Conservation (phyloP, 371 early-diverging fungal species). For the Apophysomyces trapeziformis region DNA sequence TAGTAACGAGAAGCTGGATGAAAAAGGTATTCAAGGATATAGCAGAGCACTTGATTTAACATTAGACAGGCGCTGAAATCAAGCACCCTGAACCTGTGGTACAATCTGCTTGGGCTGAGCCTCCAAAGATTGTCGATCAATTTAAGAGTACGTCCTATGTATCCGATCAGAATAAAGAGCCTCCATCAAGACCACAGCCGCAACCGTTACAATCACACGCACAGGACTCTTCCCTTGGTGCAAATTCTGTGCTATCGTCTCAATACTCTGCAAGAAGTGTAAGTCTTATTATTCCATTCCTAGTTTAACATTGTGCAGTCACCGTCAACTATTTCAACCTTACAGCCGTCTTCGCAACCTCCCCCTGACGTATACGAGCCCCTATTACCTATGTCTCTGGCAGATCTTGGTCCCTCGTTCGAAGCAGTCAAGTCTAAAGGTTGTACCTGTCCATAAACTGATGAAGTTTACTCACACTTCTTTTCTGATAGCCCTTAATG, state of each 20-base stretch:
- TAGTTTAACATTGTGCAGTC: background rate
- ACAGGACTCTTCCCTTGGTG: constrained; percentile 23
- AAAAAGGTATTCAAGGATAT: constrained; percentile 13
- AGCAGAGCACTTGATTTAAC: background rate
- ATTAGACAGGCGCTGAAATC: background rate
- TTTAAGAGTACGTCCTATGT: constrained; percentile 14
- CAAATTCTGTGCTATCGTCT: constrained; percentile 25
- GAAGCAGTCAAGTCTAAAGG: constrained; percentile 75
- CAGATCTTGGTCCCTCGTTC: constrained; percentile 79
- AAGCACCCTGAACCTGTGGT: constrained; percentile 2
- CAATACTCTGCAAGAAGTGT: constrained; percentile 28
- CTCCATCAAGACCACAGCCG: constrained; percentile 16
- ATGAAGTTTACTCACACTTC: background rate
- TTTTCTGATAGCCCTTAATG: constrained; percentile 24
- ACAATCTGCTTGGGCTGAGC: constrained; percentile 34
- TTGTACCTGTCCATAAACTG: constrained; percentile 18
- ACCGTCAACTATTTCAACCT: constrained; percentile 2
- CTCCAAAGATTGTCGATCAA: constrained; percentile 36
- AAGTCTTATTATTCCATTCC: constrained; percentile 1
- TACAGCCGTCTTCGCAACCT: constrained; percentile 3
- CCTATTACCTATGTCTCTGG: constrained; percentile 73
- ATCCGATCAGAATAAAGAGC: constrained; percentile 13
- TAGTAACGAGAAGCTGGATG: constrained; percentile 10
- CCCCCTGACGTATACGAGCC: constrained; percentile 47
- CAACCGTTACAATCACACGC: constrained; percentile 25